Percentiles rank a stretch among this genome's conserved stretches.
Conservation (phyloP, 2,329 filamentous ascomycete species). For the Fusarium clavum region DNA sequence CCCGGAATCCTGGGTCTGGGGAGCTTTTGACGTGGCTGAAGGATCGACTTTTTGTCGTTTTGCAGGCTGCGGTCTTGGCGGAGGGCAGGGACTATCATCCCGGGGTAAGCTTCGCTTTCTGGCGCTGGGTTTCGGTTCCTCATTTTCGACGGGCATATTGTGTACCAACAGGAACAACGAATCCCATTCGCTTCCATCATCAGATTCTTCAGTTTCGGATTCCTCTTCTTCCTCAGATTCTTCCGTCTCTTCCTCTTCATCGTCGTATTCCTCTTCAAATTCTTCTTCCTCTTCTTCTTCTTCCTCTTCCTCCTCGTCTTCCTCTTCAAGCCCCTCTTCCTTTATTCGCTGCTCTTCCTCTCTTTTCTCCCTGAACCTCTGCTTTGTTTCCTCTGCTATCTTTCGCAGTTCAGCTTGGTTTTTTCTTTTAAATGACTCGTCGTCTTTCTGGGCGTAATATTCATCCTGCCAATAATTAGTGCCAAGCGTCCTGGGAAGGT, state of each 20-base stretch:
- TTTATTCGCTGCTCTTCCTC: background rate
- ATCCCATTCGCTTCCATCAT: slow-evolving; percentile 13
- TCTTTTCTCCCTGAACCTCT: background rate
- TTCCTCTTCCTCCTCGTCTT: background rate
- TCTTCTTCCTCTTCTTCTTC: background rate
- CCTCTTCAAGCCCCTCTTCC: slow-evolving; percentile 2
- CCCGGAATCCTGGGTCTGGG: background rate
- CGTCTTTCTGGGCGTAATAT: slow-evolving; percentile 27
- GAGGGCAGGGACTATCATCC: slow-evolving; percentile 17
- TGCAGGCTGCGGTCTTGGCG: background rate
- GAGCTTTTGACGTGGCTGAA: background rate
- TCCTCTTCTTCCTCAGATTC: slow-evolving; percentile 2
- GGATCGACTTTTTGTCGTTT: background rate
- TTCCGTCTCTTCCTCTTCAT: slow-evolving; percentile 17
- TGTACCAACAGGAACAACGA: slow-evolving; percentile 17
- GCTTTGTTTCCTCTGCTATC: background rate
- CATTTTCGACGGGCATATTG: slow-evolving; percentile 19
- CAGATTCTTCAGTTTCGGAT: slow-evolving; percentile 11
- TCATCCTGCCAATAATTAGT: slow-evolving; percentile 36
- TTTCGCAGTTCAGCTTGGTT: background rate
- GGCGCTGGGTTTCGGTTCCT: slow-evolving; percentile 6
- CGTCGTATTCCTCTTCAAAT: slow-evolving; percentile 15
- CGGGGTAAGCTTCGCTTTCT: slow-evolving; percentile 30
- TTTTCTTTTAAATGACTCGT: slow-evolving; percentile 1
- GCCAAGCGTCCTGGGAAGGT: background rate